Base-by-base conservation (phyloP, 352 stramenopile genomes). In the Nothophytophthora sp. region DNA sequence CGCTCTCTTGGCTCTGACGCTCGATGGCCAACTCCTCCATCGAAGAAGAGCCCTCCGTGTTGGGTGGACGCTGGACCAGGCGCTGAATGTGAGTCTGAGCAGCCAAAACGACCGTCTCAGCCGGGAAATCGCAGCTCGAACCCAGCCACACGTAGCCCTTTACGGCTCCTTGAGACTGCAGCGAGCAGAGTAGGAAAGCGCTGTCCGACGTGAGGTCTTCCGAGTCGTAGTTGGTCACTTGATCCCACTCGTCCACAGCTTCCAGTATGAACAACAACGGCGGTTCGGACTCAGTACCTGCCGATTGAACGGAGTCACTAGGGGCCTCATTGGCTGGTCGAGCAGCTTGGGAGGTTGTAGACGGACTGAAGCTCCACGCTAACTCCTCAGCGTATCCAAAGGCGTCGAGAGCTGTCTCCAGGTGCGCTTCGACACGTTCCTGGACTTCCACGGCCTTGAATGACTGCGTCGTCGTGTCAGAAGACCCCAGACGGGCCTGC, bases 141-240 rank as follows among this genome's bases (percentile, higher is more conserved):
- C 77, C 74, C 24, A 85, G 44, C 77, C 77, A 88, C 11, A 85
- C 34, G 27, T 56, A 88, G 34, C 58, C 23, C 37, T 47, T 13
- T 2, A 25, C 4, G 4, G 19, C 1, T 6, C 22, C 33, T 15
- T 34, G 37, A 29, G 55, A 10, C 15, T 38, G 49, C 1, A 50
- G 7, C 1, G 34, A 62, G 32, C 35, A 57, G 12, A 89, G 55
- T 42, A 89, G 16, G n/a, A 81, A 72, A 3, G 52, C 59, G 22
- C 54, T 55, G 5, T 52, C 50, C 10, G 57, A 15, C 6, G 53
- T 71, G 12, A 89, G 44, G 32, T 89, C 78, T 32, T 89, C 67
- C 0, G 75, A 82, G 43, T 86, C 71, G 33, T 89, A 89, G 13
- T 86, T 68, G n/a, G 53, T 71, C 34, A 89, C 11, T 20, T 56